phyloP scores from a whole-genome alignment of 208 protist genomes.

The Naegleria lovaniensis region DNA sequence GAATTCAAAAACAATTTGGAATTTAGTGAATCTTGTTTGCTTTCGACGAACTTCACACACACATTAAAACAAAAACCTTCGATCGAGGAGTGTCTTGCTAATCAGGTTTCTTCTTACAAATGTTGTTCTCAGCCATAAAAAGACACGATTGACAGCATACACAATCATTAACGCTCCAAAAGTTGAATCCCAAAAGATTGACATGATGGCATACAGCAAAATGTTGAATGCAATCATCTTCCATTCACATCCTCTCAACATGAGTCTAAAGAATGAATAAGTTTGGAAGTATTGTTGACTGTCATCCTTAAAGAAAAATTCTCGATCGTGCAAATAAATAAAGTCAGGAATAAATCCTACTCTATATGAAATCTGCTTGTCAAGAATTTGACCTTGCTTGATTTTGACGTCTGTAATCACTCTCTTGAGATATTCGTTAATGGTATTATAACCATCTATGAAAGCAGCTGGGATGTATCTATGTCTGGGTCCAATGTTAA shows the following conservation, averaged over 20 bases:
- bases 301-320: slow-evolving; percentile 16
- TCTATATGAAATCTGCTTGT: neutral
- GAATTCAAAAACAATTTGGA: too few relatives aligned
- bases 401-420: neutral
- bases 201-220: neutral
- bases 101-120: neutral
- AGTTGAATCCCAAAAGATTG: neutral
- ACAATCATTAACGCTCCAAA: neutral
- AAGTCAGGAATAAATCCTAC: neutral
- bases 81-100: neutral
- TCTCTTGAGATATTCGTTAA: slow-evolving; percentile 20
- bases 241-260: neutral
- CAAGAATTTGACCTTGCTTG: slow-evolving; percentile 1
- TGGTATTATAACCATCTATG: neutral
- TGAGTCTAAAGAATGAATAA: neutral
- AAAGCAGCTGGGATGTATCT: neutral
- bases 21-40: too few relatives aligned
- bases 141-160: neutral
- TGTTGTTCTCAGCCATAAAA: neutral
- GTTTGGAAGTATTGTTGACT: neutral
- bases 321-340: neutral
- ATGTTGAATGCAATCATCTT: slow-evolving; percentile 1
- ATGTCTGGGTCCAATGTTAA: neutral
- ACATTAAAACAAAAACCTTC: slow-evolving; percentile 25
- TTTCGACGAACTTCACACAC: too few relatives aligned